Base-by-base conservation (phyloP, 257 asterid genomes). In the Fraxinus pennsylvanica region DNA sequence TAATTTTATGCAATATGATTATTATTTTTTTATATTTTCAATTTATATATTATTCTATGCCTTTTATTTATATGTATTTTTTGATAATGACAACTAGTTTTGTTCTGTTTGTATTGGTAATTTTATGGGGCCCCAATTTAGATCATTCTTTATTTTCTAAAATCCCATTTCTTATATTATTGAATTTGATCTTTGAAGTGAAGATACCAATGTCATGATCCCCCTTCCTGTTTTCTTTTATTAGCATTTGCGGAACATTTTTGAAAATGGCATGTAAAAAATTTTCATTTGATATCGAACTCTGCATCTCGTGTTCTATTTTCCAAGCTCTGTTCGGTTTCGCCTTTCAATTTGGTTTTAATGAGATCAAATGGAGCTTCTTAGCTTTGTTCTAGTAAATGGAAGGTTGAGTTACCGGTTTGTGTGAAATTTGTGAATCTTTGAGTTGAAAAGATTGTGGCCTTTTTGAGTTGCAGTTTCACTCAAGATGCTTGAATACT, bases 351-450 rank as follows among this genome's bases (percentile, higher is more conserved):
- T 73, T 68, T 61, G 77, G 78, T 73, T 76, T 2, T 78, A 78
- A 72, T 81, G 78, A 82, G 71, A 68, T 83, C 89, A 78, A 82
- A 80, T 74, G 85, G 79, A 57, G 81, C 66, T 71, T 83, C 59
- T 81, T 47, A 29, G 47, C 1, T 54, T 79, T 79, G 72, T 73
- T 67, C 50, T 67, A 3, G 52, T 9, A 45, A 43, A 70, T 74
- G 81, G 21, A 76, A 43, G 57, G 41, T 52, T 32, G 29, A 67
- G 47, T 74, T 74, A 15, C 45, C 17, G 68, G 17, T 39, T 73
- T 68, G 73, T 45, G 43, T 67, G 52, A 17, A 68, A 63, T 77
- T 76, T 76, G 30, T 78, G 81, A 74, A 73, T 72, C 70, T 74
- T 78, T 78, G 63, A 80, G 81, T 79, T 61, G 83, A 73, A 71